phyloP scores from a whole-genome alignment of 2,329 filamentous ascomycete species.

The Dothistroma septosporum region DNA sequence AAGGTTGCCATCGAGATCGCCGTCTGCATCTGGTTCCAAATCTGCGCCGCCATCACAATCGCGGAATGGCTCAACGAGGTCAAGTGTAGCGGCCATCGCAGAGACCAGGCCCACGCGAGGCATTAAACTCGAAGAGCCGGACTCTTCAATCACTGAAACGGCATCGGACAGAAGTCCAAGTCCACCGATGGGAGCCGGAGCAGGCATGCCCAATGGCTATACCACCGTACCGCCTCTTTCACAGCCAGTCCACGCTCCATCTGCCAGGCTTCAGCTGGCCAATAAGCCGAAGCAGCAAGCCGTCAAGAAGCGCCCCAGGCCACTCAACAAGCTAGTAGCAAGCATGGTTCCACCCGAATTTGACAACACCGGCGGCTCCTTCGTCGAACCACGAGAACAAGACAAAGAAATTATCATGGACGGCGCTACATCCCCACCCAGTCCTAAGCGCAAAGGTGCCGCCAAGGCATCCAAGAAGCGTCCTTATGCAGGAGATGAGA shows the following conservation, averaged over 20 bases:
- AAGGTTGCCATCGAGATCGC: neutral
- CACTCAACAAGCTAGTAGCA: neutral
- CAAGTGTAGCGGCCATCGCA: neutral
- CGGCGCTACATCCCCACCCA: neutral
- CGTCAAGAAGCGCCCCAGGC: neutral
- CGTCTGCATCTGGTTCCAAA: neutral
- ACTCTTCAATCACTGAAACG: neutral
- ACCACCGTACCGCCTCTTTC: neutral
- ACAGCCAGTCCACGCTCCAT: neutral
- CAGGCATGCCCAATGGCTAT: neutral
- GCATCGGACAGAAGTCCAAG: neutral
- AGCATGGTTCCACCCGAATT: neutral
- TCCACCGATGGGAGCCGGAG: neutral
- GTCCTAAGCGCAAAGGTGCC: neutral
- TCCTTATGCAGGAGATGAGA: neutral
- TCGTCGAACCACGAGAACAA: neutral
- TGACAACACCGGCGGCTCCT: constrained; percentile 2
- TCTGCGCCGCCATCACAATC: neutral
- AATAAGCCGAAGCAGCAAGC: neutral
- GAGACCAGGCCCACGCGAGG: neutral
- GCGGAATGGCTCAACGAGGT: neutral
- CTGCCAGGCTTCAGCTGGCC: neutral
- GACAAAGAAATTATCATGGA: neutral
- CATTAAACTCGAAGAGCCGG: neutral
- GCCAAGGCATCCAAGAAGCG: neutral